Evolutionary conservation across 176 grass and related monocot genomes (phyloP), one percentile per base, ranked within the genome.

Genomic region (Cocos nucifera): DNA sequence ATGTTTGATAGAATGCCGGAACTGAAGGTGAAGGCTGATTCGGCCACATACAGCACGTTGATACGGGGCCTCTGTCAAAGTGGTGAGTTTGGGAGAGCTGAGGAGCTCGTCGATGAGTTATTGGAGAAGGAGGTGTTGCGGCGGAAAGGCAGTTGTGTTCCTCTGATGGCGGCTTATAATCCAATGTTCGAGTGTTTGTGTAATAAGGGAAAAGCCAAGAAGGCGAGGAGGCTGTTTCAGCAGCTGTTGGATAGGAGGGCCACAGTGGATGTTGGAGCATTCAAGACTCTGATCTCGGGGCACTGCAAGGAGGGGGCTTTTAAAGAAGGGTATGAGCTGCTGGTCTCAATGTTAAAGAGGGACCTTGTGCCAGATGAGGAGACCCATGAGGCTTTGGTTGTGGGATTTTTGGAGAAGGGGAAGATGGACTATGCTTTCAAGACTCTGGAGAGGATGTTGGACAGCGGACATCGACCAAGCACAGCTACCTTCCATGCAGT

Each of bases 281-380:
- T 95, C 68, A 90, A 90, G 73, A 89, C 74, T 32, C 49, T 95
- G 66, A 87, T 95, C 58, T 71, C 87, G 28, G 86, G 91, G 56
- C 86, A 95, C 52, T 95, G 91, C 62, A 84, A 64, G 59, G 91
- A 90, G 12, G 74, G 75, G 21, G 68, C 71, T 69, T 82, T 79
- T 17, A 63, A 70, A 75, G 56, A 87, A 84, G 91, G 74, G 18
- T 86, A 87, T 24, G 49, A 87, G 22, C 22, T 95, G 19, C 73
- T 95, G 50, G 62, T 90, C 24, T 90, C 86, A 21, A 90, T 95
- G 83, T 32, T 81, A 62, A 87, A 89, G 66, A 78, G 83, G 71
- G 91, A 90, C 73, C 71, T 87, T 29, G 65, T 77, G 29, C 86
- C 86, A 81, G 91, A 95, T 67, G 66, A 56, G 50, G 83, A 86